Base-by-base conservation (phyloP, 2,329 filamentous ascomycete genomes). In the Verticillium zaregamsianum region DNA sequence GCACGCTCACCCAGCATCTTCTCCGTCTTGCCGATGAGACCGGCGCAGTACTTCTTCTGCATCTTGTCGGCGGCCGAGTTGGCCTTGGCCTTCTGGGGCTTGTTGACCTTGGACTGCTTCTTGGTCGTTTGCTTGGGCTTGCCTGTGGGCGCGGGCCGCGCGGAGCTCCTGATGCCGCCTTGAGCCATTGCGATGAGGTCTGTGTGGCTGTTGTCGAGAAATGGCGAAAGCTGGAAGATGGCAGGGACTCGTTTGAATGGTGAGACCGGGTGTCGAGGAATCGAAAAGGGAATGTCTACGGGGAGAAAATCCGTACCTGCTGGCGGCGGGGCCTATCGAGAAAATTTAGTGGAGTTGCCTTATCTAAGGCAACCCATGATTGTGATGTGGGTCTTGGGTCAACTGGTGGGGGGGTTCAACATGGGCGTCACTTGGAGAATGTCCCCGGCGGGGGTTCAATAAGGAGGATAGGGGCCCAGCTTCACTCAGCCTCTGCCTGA, bases 1-100 rank as follows among this genome's bases (percentile, higher is more conserved):
- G 82, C 85, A 9, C 84, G 76, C 76, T 86, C 82, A 63, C 84
- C 84, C 49, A 87, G 77, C 69, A 87, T 75, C 64, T 78, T 76
- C 77, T 87, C 85, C 35, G 85, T 87, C 75, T 79, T 78, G 62
- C 76, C 77, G 54, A 77, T 79, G 69, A 87, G 76, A 56, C 83
- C 84, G 3, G 81, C 78, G 14, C 82, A 79, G 70, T 82, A 82
- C 72, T 85, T 85, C 68, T 79, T 80, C 74, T 80, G 79, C 66
- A 80, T 68, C 76, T 82, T 84, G 74, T 85, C 82, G 67, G 81
- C 76, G 20, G 70, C 72, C 31, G 72, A 72, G 67, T 74, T 77
- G 37, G 73, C 67, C 72, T 79, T 81, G 56, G 66, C 67, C 65
- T 76, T 79, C 67, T 82, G 78, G 45, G 81, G 76, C 73, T 86